Conservation (phyloP, 345 rosid species). For the Toxicodendron radicans region DNA sequence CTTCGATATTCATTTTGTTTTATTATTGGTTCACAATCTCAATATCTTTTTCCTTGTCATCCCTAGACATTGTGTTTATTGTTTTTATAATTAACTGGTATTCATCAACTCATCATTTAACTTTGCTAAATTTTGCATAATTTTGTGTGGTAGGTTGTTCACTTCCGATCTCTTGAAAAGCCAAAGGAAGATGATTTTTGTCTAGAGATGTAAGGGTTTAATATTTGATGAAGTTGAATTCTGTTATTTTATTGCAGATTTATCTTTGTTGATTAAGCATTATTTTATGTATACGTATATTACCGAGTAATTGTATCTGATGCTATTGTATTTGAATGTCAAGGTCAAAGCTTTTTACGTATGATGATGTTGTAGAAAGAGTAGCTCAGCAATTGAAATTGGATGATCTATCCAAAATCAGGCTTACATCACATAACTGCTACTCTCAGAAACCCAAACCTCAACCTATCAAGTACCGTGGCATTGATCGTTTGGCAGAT, state of each 20-base stretch:
- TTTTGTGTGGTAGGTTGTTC: constrained; percentile 62
- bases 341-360: constrained; percentile 88
- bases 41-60: too few species aligned
- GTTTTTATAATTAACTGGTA: too few species aligned
- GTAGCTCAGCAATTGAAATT: constrained; percentile 62
- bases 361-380: constrained; percentile 89
- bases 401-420: constrained; percentile 70
- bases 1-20: background rate
- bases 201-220: constrained; percentile 78
- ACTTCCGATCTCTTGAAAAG: constrained; percentile 81
- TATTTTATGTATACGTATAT: background rate
- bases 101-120: background rate
- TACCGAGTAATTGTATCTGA: background rate
- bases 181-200: constrained; percentile 89
- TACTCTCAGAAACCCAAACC: constrained; percentile 78
- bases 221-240: constrained; percentile 9
- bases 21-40: background rate
- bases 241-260: background rate
- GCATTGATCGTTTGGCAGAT: constrained; percentile 75
- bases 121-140: constrained; percentile 5
- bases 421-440: constrained; percentile 78
- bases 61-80: background rate
- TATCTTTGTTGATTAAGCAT: background rate
- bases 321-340: constrained; percentile 17
- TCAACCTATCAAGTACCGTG: constrained; percentile 70